Evolutionary conservation across 2,329 filamentous ascomycete species (phyloP).

Genomic region (Fusarium guadeloupense): DNA sequence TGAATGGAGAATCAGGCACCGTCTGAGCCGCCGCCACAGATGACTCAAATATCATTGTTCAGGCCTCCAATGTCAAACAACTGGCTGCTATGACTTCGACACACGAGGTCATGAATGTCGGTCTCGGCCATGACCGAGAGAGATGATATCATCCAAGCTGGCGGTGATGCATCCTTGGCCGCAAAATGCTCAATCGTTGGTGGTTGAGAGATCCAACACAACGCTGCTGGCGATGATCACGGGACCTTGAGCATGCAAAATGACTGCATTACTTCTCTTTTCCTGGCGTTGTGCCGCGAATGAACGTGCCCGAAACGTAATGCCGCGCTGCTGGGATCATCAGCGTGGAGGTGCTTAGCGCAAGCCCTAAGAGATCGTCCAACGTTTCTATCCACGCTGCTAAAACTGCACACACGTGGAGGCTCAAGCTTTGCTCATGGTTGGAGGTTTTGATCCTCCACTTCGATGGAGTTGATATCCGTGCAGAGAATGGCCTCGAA

Average conservation of each 20-base stretch:
- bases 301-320: slow-evolving; percentile 6
- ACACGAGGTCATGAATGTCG: slow-evolving; percentile 25
- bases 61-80: slow-evolving; percentile 23
- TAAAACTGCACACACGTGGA: slow-evolving; percentile 25
- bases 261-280: slow-evolving; percentile 28
- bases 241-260: slow-evolving; percentile 22
- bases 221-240: slow-evolving; percentile 28
- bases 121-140: slow-evolving; percentile 21
- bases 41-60: slow-evolving; percentile 22
- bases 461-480: slow-evolving; percentile 8
- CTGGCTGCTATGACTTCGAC: slow-evolving; percentile 27
- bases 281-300: slow-evolving; percentile 15
- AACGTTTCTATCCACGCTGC: slow-evolving; percentile 31
- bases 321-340: slow-evolving; percentile 26
- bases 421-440: slow-evolving; percentile 23
- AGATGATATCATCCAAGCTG: slow-evolving; percentile 33
- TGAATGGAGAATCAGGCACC: slow-evolving; percentile 17
- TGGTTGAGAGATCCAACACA: slow-evolving; percentile 11
- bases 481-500: slow-evolving; percentile 2
- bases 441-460: slow-evolving; percentile 12
- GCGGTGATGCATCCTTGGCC: slow-evolving; percentile 26
- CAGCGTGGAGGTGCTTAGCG: slow-evolving; percentile 27
- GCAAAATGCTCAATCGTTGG: slow-evolving; percentile 20
- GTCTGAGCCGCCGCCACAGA: slow-evolving; percentile 37
- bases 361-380: slow-evolving; percentile 25